Conservation (phyloP, 2,329 filamentous ascomycete genomes). For the Ploettnerulaceae sp. region DNA sequence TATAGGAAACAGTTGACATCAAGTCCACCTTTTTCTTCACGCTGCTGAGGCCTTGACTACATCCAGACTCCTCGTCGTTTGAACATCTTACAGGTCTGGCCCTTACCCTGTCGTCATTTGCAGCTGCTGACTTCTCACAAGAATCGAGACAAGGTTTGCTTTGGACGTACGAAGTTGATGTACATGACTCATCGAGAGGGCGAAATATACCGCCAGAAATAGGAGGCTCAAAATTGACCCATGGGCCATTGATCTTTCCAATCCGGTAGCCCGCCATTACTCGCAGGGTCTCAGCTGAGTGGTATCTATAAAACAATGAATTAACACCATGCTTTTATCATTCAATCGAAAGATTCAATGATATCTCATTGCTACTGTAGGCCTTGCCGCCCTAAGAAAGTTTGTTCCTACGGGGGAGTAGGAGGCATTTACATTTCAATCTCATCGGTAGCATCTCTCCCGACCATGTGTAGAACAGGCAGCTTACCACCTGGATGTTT, state of each 20-base stretch:
- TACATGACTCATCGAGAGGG: conserved; percentile 40
- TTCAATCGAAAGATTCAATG: no score
- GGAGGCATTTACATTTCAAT: conserved; percentile 69
- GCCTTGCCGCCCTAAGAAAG: no score
- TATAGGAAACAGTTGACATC: no score
- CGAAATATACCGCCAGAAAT: conserved; percentile 84
- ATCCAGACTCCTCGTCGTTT: no score
- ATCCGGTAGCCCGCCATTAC: conserved; percentile 79
- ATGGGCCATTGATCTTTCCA: conserved; percentile 72
- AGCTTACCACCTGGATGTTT: conserved; percentile 92
- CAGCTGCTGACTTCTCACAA: no score
- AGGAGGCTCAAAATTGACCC: conserved; percentile 85
- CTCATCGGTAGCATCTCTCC: conserved; percentile 90
- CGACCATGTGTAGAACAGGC: conserved; percentile 88
- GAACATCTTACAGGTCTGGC: no score
- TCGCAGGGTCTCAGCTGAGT: conserved; percentile 70
- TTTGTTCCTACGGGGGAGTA: neutral
- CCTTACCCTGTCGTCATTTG: no score
- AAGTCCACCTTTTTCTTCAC: no score
- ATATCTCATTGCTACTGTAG: no score
- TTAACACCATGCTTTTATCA: neutral
- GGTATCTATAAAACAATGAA: conserved; percentile 52
- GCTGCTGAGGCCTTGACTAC: no score
- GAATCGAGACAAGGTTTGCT: no score
- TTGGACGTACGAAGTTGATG: no score